Evolutionary conservation across 441 rosid genomes (phyloP).

Genomic region (Arabidopsis hybrid): DNA sequence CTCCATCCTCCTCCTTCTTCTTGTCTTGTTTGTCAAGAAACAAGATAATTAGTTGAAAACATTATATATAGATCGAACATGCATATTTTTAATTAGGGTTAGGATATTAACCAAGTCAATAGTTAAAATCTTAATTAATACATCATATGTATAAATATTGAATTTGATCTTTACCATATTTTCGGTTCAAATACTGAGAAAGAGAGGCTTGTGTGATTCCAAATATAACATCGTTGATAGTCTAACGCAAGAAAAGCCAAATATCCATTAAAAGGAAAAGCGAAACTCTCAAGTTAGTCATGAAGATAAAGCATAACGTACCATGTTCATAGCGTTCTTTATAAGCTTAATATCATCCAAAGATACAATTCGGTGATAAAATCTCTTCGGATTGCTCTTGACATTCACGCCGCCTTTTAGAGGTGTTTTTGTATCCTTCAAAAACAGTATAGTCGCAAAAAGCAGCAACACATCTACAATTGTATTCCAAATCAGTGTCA

Average conservation of each 20-base stretch:
- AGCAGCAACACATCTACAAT: conserved; percentile 29
- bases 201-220: conserved; percentile 79
- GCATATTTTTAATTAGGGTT: neutral
- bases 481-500: conserved; percentile 34
- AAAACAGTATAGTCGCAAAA: conserved; percentile 24
- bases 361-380: conserved; percentile 43
- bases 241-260: conserved; percentile 49
- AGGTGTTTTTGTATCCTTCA: conserved; percentile 53
- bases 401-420: conserved; percentile 45
- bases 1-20: conserved; percentile 31
- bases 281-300: neutral
- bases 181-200: conserved; percentile 56
- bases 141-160: neutral
- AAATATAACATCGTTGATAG: conserved; percentile 70
- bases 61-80: conserved; percentile 1
- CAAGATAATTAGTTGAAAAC: neutral
- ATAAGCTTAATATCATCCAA: conserved; percentile 49
- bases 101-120: neutral
- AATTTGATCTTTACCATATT: conserved; percentile 46
- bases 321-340: conserved; percentile 47
- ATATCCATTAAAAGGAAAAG: neutral
- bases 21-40: conserved; percentile 45
- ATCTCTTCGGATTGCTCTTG: conserved; percentile 40
- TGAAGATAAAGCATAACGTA: conserved; percentile 23
- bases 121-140: no score